These are phyloP conservation scores for Crepidotus sp. DNA, from an alignment of 1,284 basidiomycete genomes.

Conservation along the genomic window DNA sequence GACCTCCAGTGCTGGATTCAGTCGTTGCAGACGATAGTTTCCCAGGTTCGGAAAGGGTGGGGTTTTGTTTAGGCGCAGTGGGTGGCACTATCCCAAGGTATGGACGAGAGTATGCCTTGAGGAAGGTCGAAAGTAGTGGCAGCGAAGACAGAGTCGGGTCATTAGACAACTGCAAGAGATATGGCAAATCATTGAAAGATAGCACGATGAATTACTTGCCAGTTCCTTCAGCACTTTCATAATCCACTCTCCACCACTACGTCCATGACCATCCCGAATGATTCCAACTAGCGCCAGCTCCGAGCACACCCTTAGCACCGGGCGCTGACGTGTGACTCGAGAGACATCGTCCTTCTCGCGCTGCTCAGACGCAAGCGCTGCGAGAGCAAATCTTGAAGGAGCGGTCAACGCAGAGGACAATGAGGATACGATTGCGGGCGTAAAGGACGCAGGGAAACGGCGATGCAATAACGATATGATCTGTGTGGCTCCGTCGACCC, in stretches of 20 bases:
- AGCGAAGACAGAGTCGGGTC: slow-evolving; percentile 82
- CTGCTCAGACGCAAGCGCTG: slow-evolving; percentile 66
- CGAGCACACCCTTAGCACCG: slow-evolving; percentile 77
- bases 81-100: slow-evolving; percentile 67
- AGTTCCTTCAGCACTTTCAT: slow-evolving; percentile 77
- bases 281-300: slow-evolving; percentile 87
- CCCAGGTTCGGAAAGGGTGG: slow-evolving; percentile 35
- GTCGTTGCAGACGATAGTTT: slow-evolving; percentile 25
- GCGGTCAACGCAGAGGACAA: slow-evolving; percentile 63
- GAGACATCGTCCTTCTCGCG: slow-evolving; percentile 88
- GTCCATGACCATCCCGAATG: slow-evolving; percentile 54
- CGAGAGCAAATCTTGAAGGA: slow-evolving; percentile 49
- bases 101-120: slow-evolving; percentile 76
- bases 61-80: slow-evolving; percentile 42
- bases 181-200: slow-evolving; percentile 7
- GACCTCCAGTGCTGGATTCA: slow-evolving; percentile 29
- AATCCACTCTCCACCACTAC: slow-evolving; percentile 79
- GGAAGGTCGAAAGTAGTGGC: slow-evolving; percentile 75
- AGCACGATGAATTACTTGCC: slow-evolving; percentile 37
- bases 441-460: slow-evolving; percentile 77
- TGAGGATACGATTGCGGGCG: slow-evolving; percentile 58
- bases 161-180: slow-evolving; percentile 60
- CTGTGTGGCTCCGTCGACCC: slow-evolving; percentile 32
- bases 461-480: slow-evolving; percentile 85
- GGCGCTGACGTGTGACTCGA: slow-evolving; percentile 76